A percentile compares a stretch with the other conserved stretches of the same genome.
Conservation (phyloP, 495 filamentous ascomycete genomes). For the Daldinia loculata region DNA sequence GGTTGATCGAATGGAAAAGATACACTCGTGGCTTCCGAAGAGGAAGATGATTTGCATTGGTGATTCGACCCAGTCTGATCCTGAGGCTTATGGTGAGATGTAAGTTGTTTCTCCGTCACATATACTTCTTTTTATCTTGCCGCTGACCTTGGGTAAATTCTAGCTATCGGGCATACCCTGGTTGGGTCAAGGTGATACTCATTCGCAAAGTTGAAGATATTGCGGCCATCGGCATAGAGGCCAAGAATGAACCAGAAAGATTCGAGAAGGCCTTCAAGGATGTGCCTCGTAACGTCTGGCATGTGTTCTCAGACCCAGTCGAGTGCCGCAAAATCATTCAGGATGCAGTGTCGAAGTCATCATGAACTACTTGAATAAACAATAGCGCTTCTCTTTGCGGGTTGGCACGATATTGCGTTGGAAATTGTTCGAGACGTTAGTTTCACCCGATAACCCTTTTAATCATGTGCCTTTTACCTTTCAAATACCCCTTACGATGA, state of each 20-base stretch:
- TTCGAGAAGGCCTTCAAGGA: slow-evolving; percentile 86
- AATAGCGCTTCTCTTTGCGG: background rate
- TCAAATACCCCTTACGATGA: too few species aligned
- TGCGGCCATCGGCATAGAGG: slow-evolving; percentile 68
- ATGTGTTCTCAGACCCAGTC: slow-evolving; percentile 76
- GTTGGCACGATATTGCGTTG: background rate
- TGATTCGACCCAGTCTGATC: slow-evolving; percentile 90
- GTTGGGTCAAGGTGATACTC: slow-evolving; percentile 80
- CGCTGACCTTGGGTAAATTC: slow-evolving; percentile 19
- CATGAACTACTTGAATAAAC: background rate
- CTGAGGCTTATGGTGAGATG: slow-evolving; percentile 85
- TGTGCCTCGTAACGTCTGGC: slow-evolving; percentile 75
- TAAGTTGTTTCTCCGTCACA: slow-evolving; percentile 47
- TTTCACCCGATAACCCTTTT: background rate
- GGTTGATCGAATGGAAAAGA: slow-evolving; percentile 77
- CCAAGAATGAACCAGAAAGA: slow-evolving; percentile 74
- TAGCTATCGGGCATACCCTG: slow-evolving; percentile 61
- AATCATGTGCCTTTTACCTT: background rate
- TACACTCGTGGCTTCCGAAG: slow-evolving; percentile 77
- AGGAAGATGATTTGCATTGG: slow-evolving; percentile 85
- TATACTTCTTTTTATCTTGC: background rate
- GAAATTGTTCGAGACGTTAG: background rate
- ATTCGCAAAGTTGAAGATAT: slow-evolving; percentile 87
- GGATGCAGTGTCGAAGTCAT: slow-evolving; percentile 44
- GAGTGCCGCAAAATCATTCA: slow-evolving; percentile 62